Conservation (phyloP, 1,284 basidiomycete genomes). For the Meira nashicola region DNA sequence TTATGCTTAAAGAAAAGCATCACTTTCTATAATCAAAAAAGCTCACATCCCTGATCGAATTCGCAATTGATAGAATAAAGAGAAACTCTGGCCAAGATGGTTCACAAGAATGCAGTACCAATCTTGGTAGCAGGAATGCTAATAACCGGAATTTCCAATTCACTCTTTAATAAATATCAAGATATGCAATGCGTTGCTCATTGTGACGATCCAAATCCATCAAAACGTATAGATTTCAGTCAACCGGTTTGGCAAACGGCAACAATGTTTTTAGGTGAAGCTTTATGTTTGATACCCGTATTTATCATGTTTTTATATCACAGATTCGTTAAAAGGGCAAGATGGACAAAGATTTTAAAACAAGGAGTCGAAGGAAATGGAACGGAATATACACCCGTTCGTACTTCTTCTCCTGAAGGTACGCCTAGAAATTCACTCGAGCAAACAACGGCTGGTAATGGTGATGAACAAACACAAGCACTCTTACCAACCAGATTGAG, state of each 20-base stretch:
- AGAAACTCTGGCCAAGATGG: neutral
- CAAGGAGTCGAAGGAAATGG: neutral
- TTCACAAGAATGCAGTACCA: slow-evolving; percentile 32
- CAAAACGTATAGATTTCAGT: slow-evolving; percentile 33
- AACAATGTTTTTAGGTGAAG: slow-evolving; percentile 55
- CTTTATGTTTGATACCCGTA: slow-evolving; percentile 45
- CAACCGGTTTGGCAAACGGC: slow-evolving; percentile 51
- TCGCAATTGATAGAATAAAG: neutral
- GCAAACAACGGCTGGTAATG: neutral
- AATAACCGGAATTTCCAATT: slow-evolving; percentile 55
- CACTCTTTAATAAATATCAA: slow-evolving; percentile 51
- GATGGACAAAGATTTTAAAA: neutral
- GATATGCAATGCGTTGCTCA: slow-evolving; percentile 55
- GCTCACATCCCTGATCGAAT: neutral
- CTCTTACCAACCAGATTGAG: slow-evolving; percentile 2
- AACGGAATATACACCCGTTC: neutral
- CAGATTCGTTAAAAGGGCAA: neutral
- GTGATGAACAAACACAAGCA: neutral
- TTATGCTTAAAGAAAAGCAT: neutral
- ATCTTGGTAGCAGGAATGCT: slow-evolving; percentile 58
- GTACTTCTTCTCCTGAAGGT: neutral
- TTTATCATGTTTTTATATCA: slow-evolving; percentile 11
- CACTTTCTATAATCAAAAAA: neutral
- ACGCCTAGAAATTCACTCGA: neutral
- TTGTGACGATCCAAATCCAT: slow-evolving; percentile 42